Evolutionary conservation across 75 land plant genomes (phyloP), one percentile per base, ranked within the genome.

Genomic region (Pinus albicaulis): DNA sequence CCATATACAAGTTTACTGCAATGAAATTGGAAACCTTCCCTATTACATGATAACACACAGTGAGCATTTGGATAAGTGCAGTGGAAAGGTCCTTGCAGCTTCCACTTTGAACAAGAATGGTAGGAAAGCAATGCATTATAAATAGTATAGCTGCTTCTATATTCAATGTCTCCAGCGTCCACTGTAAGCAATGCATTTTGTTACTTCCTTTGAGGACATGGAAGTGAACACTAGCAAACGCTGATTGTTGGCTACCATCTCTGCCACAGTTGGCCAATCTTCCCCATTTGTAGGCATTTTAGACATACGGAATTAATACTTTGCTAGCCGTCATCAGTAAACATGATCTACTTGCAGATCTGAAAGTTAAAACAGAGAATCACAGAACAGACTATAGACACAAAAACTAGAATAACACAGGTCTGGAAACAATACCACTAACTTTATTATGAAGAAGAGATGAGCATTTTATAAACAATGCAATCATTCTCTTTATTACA

Each of bases 1-100:
- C 96, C 96, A 92, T 93, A 89, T 93, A 91, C 79, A 87, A 93
- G 59, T 93, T 89, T 16, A 93, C 94, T 11, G 94, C 92, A 55
- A 93, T 53, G 64, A 87, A 93, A 73, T 89, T 93, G 76, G 96
- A 90, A 88, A 88, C 69, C 79, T 83, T 90, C 24, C 92, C 90
- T 55, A 94, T 85, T 61, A 90, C 89, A 73, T 82, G 86, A 44
- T 85, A 89, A 56, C 96, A 93, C 16, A 86, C 78, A 28, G 75
- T 77, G 36, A 91, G 79, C 89, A 93, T 89, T 19, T 78, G 77
- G 48, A 76, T 68, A 36, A 93, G 84, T 12, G 83, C 77, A 57
- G 57, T 59, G 6, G 93, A 91, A 84, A 91, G 77, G 78, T 89
- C 88, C 72, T 85, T 87, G 81, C 94, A 93, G 60, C 89, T 84